Percentiles rank a stretch among this genome's conserved stretches.
Conservation (phyloP, 306 rosid genomes). For the Gynostemma pentaphyllum region DNA sequence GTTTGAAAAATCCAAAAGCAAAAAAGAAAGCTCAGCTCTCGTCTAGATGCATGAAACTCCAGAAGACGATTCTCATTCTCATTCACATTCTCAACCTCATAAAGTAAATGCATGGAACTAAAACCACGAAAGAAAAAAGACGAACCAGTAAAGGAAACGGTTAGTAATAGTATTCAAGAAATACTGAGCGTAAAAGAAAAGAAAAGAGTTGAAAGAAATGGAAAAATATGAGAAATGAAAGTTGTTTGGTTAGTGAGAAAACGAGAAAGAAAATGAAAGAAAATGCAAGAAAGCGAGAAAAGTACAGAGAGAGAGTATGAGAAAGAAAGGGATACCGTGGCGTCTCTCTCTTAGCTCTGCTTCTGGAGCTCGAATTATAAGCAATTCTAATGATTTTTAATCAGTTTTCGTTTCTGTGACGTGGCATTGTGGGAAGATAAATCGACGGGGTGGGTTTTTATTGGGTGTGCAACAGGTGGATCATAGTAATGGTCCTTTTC, state of each 20-base stretch:
- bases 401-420: slow-evolving; percentile 2
- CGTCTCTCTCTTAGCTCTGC: not conserved
- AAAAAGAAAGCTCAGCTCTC: not conserved
- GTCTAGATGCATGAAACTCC: not conserved
- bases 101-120: not conserved
- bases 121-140: no score
- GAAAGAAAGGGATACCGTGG: not conserved
- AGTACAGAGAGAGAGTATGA: not conserved
- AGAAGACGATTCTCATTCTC: not conserved
- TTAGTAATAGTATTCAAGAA: not conserved
- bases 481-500: not conserved
- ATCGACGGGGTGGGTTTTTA: not conserved
- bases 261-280: not conserved
- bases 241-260: no score
- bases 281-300: not conserved
- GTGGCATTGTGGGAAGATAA: not conserved
- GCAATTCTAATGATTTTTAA: not conserved
- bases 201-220: not conserved
- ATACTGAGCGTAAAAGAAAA: no score
- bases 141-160: not conserved
- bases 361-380: not conserved
- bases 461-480: not conserved
- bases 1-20: not conserved
- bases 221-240: not conserved
- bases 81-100: no score